A percentile compares a stretch with the other conserved stretches of the same genome.
phyloP scores from a whole-genome alignment of 108 stramenopile genomes.

The Conticribra guillardii region DNA sequence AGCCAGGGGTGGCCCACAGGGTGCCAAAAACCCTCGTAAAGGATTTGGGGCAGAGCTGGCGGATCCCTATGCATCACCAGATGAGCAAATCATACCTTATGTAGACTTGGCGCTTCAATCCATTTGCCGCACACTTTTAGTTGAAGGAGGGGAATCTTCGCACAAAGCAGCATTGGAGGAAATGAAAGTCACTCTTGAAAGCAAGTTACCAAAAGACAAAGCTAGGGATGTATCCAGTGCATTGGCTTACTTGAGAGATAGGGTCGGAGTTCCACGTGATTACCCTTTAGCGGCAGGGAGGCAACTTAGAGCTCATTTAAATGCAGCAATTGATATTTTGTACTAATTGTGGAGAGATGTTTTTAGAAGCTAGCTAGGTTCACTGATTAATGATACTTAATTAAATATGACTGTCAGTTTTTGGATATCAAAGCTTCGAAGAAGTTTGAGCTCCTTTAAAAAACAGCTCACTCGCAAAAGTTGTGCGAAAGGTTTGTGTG shows the following conservation, averaged over 20 bases:
- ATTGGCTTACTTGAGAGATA: constrained; percentile 76
- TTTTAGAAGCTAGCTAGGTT: no score
- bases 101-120: constrained; percentile 71
- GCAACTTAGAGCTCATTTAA: constrained; percentile 82
- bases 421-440: no score
- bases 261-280: constrained; percentile 84
- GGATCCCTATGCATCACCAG: constrained; percentile 79
- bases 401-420: no score
- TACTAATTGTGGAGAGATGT: no score
- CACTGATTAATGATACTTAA: no score
- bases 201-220: constrained; percentile 44
- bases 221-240: constrained; percentile 60
- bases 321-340: constrained; percentile 71
- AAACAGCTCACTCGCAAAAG: no score
- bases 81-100: constrained; percentile 46
- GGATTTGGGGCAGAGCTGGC: constrained; percentile 82
- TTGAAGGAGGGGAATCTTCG: constrained; percentile 38
- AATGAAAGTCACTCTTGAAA: constrained; percentile 41
- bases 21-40: constrained; percentile 78
- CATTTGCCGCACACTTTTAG: constrained; percentile 58
- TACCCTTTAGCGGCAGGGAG: constrained; percentile 75
- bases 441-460: no score
- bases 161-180: constrained; percentile 41
- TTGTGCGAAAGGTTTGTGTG: no score
- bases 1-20: constrained; percentile 74